Evolutionary conservation across 2,329 filamentous ascomycete species (phyloP), one percentile per base, ranked within the genome.

Genomic region (Magnaporthiopsis incrustans): DNA sequence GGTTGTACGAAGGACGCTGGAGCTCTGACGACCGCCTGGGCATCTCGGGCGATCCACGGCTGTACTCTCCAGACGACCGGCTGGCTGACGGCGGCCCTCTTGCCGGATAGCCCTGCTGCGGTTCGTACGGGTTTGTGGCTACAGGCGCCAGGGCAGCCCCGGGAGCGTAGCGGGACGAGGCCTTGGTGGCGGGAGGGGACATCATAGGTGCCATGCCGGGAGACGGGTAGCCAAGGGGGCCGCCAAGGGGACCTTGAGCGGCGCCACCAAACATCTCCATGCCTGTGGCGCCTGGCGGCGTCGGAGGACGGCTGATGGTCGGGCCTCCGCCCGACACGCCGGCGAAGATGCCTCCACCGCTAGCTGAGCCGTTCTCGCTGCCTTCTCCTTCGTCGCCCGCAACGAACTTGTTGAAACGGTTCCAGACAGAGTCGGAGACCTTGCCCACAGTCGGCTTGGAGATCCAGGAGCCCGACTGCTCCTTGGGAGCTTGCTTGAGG

Each of bases 391-490:
- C 94, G 66, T 97, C 94, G 18, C 95, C 96, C 62, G 90, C 88
- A 66, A 99, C 92, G 72, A 99, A 99, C 71, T 92, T 97, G 77
- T 93, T 98, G 77, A 99, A 97, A 65, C 90, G 92, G 68, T 88
- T 92, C 84, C 92, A 93, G 73, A 98, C 86, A 44, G 90, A 92
- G 66, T 90, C 92, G 2, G 93, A 95, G 0, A 98, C 92, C 76
- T 96, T 97, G 75, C 96, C 93, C 85, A 98, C 96, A 74, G 87
- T 97, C 8, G 94, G 92, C 75, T 95, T 97, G 1, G 92, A 89
- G 63, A 99, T 95, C 91, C 94, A 97, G 2, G 92, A 94, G 26
- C 86, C 88, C 8, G 87, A 88, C 64, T 85, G 87, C 68, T 95
- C 92, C 72, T 89, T 91, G 15, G 93, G 92, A 25, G 92, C 89